phyloP scores from a whole-genome alignment of 2,329 filamentous ascomycete genomes.

The Alternaria conjuncta region DNA sequence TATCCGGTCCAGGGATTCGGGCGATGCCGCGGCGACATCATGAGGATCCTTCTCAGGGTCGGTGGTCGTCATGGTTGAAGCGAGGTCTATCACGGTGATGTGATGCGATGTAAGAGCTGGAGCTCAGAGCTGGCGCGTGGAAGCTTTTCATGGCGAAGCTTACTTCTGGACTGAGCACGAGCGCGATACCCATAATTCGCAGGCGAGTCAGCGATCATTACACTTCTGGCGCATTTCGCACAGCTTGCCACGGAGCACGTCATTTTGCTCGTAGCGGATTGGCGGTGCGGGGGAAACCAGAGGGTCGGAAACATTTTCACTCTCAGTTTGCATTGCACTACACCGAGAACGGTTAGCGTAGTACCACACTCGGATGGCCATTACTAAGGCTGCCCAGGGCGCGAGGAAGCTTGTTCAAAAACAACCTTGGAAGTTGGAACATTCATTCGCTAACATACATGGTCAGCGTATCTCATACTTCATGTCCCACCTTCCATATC shows the following conservation, averaged over 20 bases:
- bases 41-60: conserved; percentile 26
- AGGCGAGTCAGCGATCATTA: conserved; percentile 2
- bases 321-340: not conserved
- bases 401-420: not conserved
- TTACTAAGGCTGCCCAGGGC: not conserved
- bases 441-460: not conserved
- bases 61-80: conserved; percentile 8
- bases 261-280: conserved; percentile 26
- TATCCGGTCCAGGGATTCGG: conserved; percentile 14
- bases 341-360: too few relatives aligned
- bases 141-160: conserved; percentile 34
- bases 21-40: conserved; percentile 14
- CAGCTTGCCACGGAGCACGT: conserved; percentile 27
- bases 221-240: conserved; percentile 2
- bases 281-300: conserved; percentile 8
- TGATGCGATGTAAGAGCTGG: conserved; percentile 1
- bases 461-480: not conserved
- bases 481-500: not conserved
- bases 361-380: too few relatives aligned
- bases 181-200: conserved; percentile 9
- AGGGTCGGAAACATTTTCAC: conserved; percentile 2
- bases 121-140: conserved; percentile 6
- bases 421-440: not conserved
- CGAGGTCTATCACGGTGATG: not conserved
- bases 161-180: conserved; percentile 4